Evolutionary conservation across 495 filamentous ascomycete genomes (phyloP).

Genomic region (Stereocaulon alpinum): DNA sequence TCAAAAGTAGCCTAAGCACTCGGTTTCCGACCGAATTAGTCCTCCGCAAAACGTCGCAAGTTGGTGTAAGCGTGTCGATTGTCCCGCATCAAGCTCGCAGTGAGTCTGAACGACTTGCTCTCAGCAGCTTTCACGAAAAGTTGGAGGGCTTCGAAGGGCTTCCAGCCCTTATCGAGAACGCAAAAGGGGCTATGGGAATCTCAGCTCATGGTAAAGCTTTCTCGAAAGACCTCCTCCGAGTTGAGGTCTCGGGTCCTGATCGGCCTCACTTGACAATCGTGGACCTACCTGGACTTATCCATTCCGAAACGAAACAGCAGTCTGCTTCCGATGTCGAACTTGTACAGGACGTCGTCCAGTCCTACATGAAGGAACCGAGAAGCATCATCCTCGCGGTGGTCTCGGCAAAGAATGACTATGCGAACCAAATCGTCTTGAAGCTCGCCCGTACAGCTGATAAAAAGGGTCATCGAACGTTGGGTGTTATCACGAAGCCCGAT

Average conservation of each 20-base stretch:
- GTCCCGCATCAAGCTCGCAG: slow-evolving; percentile 2
- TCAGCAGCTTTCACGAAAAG: slow-evolving; percentile 1
- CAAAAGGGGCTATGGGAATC: slow-evolving; percentile 45
- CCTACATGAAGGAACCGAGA: slow-evolving; percentile 16
- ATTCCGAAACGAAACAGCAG: slow-evolving; percentile 24
- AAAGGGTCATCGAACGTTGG: slow-evolving; percentile 40
- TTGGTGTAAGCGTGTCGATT: not conserved
- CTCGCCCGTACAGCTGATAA: slow-evolving; percentile 69
- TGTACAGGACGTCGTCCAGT: slow-evolving; percentile 9
- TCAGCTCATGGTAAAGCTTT: slow-evolving; percentile 30
- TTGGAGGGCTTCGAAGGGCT: slow-evolving; percentile 21
- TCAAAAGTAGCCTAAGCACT: slow-evolving; percentile 42
- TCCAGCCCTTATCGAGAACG: slow-evolving; percentile 36
- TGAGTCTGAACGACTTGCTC: slow-evolving; percentile 1
- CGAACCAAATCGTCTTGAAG: slow-evolving; percentile 43
- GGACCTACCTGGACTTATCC: slow-evolving; percentile 45
- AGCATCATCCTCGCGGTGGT: slow-evolving; percentile 19
- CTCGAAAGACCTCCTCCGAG: slow-evolving; percentile 38
- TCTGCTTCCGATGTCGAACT: slow-evolving; percentile 10
- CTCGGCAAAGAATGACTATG: slow-evolving; percentile 20
- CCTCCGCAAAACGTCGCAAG: slow-evolving; percentile 28
- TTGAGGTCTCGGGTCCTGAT: slow-evolving; percentile 44
- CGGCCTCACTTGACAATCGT: slow-evolving; percentile 46
- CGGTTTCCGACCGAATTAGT: slow-evolving; percentile 49
- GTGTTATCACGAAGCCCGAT: slow-evolving; percentile 19